These are phyloP conservation scores for Pilasporangium apinafurcum DNA, from an alignment of 352 stramenopile species.

Conservation along the genomic window DNA sequence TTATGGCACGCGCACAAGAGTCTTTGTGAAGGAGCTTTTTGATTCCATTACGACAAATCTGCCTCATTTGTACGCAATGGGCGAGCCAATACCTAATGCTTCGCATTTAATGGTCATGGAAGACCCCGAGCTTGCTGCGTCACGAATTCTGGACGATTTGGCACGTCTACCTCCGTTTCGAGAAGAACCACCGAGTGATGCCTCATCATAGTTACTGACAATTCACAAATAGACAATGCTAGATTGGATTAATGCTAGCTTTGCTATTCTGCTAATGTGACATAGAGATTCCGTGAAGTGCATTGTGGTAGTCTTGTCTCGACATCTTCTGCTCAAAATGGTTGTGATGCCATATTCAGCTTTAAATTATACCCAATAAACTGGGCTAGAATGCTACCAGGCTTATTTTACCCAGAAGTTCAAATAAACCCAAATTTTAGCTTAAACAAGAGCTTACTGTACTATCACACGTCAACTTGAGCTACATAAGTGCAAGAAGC, in stretches of 20 bases:
- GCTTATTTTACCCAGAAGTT: too few relatives aligned
- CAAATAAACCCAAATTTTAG: too few relatives aligned
- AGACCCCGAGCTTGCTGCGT: constrained; percentile 13
- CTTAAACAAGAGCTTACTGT: too few relatives aligned
- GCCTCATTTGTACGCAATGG: constrained; percentile 23
- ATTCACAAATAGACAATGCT: too few relatives aligned
- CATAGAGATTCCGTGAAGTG: not conserved
- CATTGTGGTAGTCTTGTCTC: not conserved
- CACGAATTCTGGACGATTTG: constrained; percentile 23
- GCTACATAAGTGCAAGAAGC: not conserved
- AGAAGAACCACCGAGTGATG: not conserved
- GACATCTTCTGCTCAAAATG: too few relatives aligned
- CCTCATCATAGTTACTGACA: too few relatives aligned
- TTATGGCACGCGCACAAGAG: constrained; percentile 17
- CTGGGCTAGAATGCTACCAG: too few relatives aligned
- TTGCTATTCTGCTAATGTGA: too few relatives aligned
- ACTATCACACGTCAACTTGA: constrained; percentile 1
- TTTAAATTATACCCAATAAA: too few relatives aligned
- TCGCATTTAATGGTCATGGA: constrained; percentile 31
- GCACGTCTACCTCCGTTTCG: constrained; percentile 5
- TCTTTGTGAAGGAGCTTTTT: constrained; percentile 22
- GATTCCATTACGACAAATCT: constrained; percentile 8
- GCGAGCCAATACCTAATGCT: constrained; percentile 15
- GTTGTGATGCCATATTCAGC: too few relatives aligned
- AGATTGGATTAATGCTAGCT: too few relatives aligned